These are phyloP conservation scores for Amaranthus cruentus DNA, from an alignment of 148 eudicot genomes.

Conservation along the genomic window DNA sequence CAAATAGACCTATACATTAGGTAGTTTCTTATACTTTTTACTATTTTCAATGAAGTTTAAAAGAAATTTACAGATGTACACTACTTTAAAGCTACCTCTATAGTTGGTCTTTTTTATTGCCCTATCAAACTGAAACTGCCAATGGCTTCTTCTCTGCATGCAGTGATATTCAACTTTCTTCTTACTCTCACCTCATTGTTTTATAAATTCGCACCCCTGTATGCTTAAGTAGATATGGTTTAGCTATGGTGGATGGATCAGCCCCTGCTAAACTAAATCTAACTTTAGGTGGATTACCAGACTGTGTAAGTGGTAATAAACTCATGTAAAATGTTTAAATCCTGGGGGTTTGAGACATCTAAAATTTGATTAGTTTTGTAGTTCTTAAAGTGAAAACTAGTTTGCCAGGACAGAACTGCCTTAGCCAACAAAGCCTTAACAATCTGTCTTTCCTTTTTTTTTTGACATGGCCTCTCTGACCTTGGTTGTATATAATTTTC, in stretches of 20 bases:
- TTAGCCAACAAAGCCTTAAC: neutral
- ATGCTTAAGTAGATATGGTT: neutral
- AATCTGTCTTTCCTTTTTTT: neutral
- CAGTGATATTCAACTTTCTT: no score
- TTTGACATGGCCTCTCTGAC: neutral
- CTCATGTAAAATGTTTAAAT: neutral
- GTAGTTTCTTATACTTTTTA: neutral
- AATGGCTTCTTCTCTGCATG: neutral
- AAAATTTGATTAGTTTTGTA: neutral
- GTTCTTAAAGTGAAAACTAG: neutral
- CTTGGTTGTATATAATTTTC: conserved; percentile 16
- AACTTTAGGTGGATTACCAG: neutral
- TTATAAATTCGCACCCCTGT: neutral
- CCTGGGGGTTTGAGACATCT: neutral
- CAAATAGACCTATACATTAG: no score
- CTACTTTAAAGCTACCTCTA: neutral
- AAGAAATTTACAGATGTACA: neutral
- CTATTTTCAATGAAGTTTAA: neutral
- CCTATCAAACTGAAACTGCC: neutral
- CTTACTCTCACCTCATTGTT: neutral
- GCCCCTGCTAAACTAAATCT: neutral
- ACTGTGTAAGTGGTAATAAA: neutral
- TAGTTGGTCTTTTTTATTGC: neutral
- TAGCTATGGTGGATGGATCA: neutral
- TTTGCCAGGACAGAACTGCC: neutral